Conservation (phyloP, 352 stramenopile genomes). For the Phytophthora quininea region DNA sequence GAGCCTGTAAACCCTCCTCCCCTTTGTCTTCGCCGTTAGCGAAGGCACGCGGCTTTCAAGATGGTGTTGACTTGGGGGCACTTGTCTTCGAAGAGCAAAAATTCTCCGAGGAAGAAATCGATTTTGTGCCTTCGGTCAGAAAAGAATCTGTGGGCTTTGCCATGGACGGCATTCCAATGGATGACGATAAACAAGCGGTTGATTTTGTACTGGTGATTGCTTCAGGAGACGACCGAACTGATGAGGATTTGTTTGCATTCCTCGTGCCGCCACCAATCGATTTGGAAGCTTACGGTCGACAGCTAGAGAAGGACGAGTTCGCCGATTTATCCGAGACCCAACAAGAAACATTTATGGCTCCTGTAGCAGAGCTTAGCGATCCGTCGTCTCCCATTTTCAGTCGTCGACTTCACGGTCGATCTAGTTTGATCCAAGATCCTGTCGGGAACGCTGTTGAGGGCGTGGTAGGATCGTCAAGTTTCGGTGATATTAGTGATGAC, state of each 20-base stretch:
- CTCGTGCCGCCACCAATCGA: conserved; percentile 83
- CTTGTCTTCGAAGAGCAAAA: conserved; percentile 16
- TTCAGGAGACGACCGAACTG: conserved; percentile 79
- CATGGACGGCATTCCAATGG: conserved; percentile 21
- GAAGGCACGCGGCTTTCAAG: conserved; percentile 42
- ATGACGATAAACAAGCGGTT: conserved; percentile 49
- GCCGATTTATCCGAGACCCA: conserved; percentile 29
- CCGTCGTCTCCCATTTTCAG: conserved; percentile 11
- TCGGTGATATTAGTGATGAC: conserved; percentile 31
- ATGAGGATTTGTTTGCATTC: conserved; percentile 85
- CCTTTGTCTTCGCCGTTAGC: conserved; percentile 53
- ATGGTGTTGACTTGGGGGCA: conserved; percentile 14
- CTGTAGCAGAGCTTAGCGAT: conserved; percentile 16
- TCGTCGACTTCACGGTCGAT: conserved; percentile 2
- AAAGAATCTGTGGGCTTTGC: conserved; percentile 29
- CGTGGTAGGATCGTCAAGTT: conserved; percentile 30
- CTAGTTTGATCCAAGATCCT: conserved; percentile 31
- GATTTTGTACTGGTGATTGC: conserved; percentile 89
- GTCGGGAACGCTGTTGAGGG: conserved; percentile 17
- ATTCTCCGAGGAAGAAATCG: conserved; percentile 12
- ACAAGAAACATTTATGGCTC: conserved; percentile 4
- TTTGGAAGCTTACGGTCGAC: conserved; percentile 75
- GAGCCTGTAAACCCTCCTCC: conserved; percentile 50
- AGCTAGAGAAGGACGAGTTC: conserved; percentile 76
- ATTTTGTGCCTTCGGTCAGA: conserved; percentile 12